Base-by-base conservation (phyloP, 106 monocot genomes). In the Posidonia australis region DNA sequence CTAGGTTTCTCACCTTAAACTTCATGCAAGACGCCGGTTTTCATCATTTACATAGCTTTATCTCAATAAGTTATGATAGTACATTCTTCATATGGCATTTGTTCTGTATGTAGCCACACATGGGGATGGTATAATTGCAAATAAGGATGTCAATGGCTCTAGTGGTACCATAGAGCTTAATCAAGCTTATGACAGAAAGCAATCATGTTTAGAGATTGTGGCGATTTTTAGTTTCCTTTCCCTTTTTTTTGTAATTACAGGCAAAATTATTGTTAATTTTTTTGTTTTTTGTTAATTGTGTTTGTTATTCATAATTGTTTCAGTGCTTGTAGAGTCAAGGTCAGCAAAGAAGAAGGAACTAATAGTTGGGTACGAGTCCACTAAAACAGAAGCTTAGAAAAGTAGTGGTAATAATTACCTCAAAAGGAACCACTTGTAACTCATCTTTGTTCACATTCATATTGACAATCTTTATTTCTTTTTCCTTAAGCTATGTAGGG, bases 401-500 rank as follows among this genome's bases (percentile, higher is more conserved):
- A 63, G 44, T 44, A 63, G 19, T 44, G 63, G 63, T 63, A 46
- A 46, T 27, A 63, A 45, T 45, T 43, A 23, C 14, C 32, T 20
- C 25, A 16, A 54, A 54, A 17, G 9, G 5, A 54, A 28, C 19
- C 18, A 16, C 60, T 60, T 18, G 14, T 31, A 1, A 32, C 20
- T 60, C 13, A 11, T n/a, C n/a, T n/a, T n/a, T n/a, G n/a, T n/a
- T n/a, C n/a, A n/a, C n/a, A n/a, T n/a, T n/a, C n/a, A n/a, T 60
- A 55, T 22, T 13, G 9, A 24, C n/a, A 21, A 12, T 21, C 10
- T 21, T 24, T 23, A 23, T 24, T 24, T 55, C 24, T 55, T 12
- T 60, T 60, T 44, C 3, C 17, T 64, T 17, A 10, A 28, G 9
- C 42, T 24, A 0, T 67, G 41, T 44, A 93, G 89, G 89, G 79